Evolutionary conservation across 2,329 filamentous ascomycete species (phyloP).

Genomic region (Neopestalotiopsis clavispora): DNA sequence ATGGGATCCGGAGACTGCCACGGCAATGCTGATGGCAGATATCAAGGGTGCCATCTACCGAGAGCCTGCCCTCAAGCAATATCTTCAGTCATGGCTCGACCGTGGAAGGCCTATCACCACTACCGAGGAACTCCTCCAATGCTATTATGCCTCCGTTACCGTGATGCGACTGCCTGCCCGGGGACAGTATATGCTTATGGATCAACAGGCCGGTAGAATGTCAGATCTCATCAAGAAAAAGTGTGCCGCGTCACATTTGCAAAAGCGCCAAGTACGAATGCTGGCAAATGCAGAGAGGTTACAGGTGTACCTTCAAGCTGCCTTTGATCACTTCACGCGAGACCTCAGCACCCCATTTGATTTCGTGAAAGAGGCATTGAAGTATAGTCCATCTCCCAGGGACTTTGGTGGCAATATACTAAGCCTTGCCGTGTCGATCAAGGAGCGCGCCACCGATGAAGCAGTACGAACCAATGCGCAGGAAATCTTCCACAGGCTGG

Average conservation of each 20-base stretch:
- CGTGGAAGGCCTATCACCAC: conserved; percentile 42
- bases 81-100: conserved; percentile 38
- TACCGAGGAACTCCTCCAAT: conserved; percentile 44
- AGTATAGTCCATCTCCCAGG: conserved; percentile 15
- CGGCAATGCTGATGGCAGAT: conserved; percentile 35
- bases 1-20: conserved; percentile 39
- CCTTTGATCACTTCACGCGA: conserved; percentile 11
- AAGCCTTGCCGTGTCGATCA: conserved; percentile 18
- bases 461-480: conserved; percentile 26
- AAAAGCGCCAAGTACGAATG: conserved; percentile 12
- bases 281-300: conserved; percentile 11
- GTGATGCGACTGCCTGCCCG: conserved; percentile 9
- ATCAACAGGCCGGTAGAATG: conserved; percentile 9
- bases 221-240: conserved; percentile 11
- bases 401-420: conserved; percentile 21
- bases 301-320: conserved; percentile 13
- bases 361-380: conserved; percentile 19
- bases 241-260: conserved; percentile 7
- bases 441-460: neutral
- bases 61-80: conserved; percentile 34
- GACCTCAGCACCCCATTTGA: conserved; percentile 17
- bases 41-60: conserved; percentile 31
- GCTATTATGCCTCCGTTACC: conserved; percentile 50
- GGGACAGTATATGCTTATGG: conserved; percentile 14
- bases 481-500: conserved; percentile 34